Evolutionary conservation across 306 rosid species (phyloP).

Genomic region (Calophaca sinica): DNA sequence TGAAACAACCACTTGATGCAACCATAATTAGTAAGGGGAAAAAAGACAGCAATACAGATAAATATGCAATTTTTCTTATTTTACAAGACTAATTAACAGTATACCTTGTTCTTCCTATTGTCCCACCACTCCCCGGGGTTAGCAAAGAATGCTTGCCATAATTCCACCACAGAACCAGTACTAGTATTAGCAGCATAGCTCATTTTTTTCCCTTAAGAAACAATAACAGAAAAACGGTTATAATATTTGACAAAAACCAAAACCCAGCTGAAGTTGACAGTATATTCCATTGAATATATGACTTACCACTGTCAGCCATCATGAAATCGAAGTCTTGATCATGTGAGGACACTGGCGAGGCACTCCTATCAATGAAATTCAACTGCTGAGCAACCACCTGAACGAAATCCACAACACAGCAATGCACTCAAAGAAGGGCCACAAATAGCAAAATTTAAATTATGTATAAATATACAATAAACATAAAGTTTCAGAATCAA

Average conservation of each 20-base stretch:
- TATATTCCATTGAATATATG: constrained; percentile 14
- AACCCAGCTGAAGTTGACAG: constrained; percentile 24
- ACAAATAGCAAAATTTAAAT: neutral
- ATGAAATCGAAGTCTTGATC: constrained; percentile 62
- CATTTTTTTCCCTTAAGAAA: constrained; percentile 67
- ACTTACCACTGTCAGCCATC: constrained; percentile 56
- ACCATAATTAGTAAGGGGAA: neutral
- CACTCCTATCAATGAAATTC: constrained; percentile 75
- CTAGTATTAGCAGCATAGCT: constrained; percentile 49
- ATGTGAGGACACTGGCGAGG: constrained; percentile 42
- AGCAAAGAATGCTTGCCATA: constrained; percentile 78
- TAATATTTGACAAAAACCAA: constrained; percentile 15
- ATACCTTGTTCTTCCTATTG: constrained; percentile 57
- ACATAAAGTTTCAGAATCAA: neutral
- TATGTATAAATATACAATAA: neutral
- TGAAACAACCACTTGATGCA: constrained; percentile 23
- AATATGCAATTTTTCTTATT: neutral
- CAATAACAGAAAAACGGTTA: neutral
- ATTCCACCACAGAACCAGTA: constrained; percentile 67
- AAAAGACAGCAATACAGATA: constrained; percentile 16
- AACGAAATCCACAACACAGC: constrained; percentile 34
- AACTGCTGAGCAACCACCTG: constrained; percentile 89
- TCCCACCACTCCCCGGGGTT: constrained; percentile 67
- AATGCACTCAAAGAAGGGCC: neutral
- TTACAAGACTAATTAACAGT: neutral